Conservation (phyloP, 805 yeast species). For the Candida sakaeoensis region DNA sequence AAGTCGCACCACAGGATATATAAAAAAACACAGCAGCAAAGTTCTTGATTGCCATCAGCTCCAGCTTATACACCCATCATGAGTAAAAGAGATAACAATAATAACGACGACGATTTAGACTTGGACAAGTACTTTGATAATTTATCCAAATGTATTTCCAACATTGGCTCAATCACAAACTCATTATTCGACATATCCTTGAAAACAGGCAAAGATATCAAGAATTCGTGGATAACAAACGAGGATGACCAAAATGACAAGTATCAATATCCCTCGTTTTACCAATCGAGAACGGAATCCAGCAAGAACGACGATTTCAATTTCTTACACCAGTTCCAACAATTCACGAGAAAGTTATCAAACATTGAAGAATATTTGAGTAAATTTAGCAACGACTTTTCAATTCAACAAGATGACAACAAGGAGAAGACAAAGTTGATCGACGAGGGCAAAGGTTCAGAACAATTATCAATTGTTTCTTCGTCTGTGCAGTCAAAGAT, state of each 20-base stretch:
- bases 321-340: not conserved
- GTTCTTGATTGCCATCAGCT: not conserved
- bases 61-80: not conserved
- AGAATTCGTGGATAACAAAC: not conserved
- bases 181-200: constrained; percentile 21
- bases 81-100: not conserved
- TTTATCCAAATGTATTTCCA: constrained; percentile 23
- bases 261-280: constrained; percentile 13
- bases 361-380: constrained; percentile 3
- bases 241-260: constrained; percentile 5
- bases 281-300: constrained; percentile 11
- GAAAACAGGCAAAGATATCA: constrained; percentile 18
- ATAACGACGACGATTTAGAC: not conserved
- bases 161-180: constrained; percentile 23
- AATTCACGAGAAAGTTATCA: constrained; percentile 1
- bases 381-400: constrained; percentile 30
- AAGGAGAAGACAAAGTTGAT: not conserved
- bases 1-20: too few relatives aligned
- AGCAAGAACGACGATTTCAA: constrained; percentile 1
- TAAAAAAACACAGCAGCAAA: too few relatives aligned
- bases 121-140: constrained; percentile 7
- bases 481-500: constrained; percentile 23
- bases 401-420: constrained; percentile 10
- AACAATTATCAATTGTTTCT: constrained; percentile 19
- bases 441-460: not conserved